phyloP scores from a whole-genome alignment of 495 filamentous ascomycete species.

The Podospora pseudopauciseta region DNA sequence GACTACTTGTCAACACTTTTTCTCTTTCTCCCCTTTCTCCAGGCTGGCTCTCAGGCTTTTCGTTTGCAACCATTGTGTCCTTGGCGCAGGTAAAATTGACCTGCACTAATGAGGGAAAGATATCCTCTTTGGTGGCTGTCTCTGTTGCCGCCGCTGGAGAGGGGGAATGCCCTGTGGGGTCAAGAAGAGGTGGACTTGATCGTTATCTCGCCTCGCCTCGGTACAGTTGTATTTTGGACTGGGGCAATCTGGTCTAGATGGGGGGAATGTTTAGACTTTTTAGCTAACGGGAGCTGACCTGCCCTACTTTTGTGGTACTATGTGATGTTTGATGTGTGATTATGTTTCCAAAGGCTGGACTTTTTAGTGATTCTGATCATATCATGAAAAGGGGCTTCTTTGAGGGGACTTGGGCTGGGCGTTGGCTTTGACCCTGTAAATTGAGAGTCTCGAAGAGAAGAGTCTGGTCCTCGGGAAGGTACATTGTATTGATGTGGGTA shows the following conservation, averaged over 20 bases:
- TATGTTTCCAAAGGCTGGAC: too few relatives aligned
- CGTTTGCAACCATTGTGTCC: slow-evolving; percentile 11
- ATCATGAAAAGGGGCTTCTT: not conserved
- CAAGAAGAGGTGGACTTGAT: slow-evolving; percentile 52
- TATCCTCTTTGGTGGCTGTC: slow-evolving; percentile 49
- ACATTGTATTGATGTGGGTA: not conserved
- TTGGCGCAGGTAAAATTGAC: slow-evolving; percentile 50
- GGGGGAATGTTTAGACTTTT: slow-evolving; percentile 11
- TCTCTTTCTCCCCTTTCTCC: slow-evolving; percentile 17
- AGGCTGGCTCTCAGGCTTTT: slow-evolving; percentile 10
- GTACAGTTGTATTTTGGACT: slow-evolving; percentile 17
- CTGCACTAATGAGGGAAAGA: slow-evolving; percentile 97
- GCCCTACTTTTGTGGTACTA: slow-evolving; percentile 6
- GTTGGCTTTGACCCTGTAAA: not conserved
- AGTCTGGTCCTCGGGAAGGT: not conserved
- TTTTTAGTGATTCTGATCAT: not conserved
- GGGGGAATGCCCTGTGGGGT: slow-evolving; percentile 94
- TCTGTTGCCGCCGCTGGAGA: slow-evolving; percentile 44
- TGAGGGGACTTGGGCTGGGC: not conserved
- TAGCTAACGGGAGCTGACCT: slow-evolving; percentile 18
- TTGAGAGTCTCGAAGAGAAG: not conserved
- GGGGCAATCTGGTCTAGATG: slow-evolving; percentile 9
- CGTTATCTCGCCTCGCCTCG: slow-evolving; percentile 46
- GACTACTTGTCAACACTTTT: slow-evolving; percentile 19
- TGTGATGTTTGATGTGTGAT: slow-evolving; percentile 2